These are phyloP conservation scores for Paradendryphiella salina DNA, from an alignment of 2,329 filamentous ascomycete genomes.

Conservation along the genomic window DNA sequence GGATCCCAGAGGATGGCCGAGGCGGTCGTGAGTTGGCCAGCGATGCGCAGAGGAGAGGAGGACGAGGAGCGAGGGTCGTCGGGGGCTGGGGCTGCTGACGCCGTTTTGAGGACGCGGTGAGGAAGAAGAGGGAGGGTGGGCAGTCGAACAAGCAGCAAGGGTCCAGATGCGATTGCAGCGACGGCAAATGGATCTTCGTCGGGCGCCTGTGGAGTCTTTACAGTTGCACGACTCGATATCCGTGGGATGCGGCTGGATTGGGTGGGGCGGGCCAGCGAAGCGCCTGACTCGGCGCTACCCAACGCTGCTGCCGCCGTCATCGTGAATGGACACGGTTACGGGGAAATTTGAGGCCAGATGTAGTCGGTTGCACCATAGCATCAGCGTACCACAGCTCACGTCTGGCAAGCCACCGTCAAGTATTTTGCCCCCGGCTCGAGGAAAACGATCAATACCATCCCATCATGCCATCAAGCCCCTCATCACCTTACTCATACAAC, in stretches of 20 bases:
- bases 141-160: slow-evolving; percentile 10
- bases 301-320: background rate
- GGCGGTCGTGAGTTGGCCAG: slow-evolving; percentile 54
- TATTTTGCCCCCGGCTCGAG: too few species aligned
- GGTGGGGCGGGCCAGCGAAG: slow-evolving; percentile 11
- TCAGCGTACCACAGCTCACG: too few species aligned
- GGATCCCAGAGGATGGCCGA: slow-evolving; percentile 56
- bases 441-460: too few species aligned
- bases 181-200: slow-evolving; percentile 7
- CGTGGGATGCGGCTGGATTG: slow-evolving; percentile 10
- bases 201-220: slow-evolving; percentile 15
- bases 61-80: slow-evolving; percentile 10
- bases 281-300: slow-evolving; percentile 15
- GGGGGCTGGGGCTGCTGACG: slow-evolving; percentile 19
- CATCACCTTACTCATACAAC: too few species aligned
- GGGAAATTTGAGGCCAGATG: background rate
- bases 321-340: background rate
- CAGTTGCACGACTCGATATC: slow-evolving; percentile 10
- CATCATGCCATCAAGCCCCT: background rate
- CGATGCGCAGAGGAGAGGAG: slow-evolving; percentile 45
- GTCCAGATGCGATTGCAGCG: slow-evolving; percentile 13
- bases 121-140: background rate
- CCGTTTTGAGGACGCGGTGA: slow-evolving; percentile 14
- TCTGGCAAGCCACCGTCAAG: too few species aligned
- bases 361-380: background rate